Evolutionary conservation across 1,284 basidiomycete genomes (phyloP), one percentile per base, ranked within the genome.

Genomic region (Cronartium quercuum): DNA sequence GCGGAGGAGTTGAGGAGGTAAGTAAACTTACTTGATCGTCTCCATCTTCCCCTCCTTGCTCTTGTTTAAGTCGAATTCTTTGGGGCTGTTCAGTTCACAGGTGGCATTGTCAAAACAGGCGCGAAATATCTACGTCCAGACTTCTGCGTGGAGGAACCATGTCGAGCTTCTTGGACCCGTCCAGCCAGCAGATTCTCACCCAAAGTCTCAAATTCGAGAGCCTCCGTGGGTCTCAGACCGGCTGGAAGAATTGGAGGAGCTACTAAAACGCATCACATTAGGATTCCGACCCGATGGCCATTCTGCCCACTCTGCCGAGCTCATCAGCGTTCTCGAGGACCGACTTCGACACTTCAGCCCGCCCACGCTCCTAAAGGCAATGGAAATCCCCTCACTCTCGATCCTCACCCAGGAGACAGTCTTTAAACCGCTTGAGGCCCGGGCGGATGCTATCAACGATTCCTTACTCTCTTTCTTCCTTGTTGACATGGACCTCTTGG

Each of bases 381-480:
- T 71, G 68, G 18, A 65, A 55, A 12, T 66, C n/a, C 70, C 70
- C 18, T 73, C 71, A 10, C 24, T 75, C 35, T 40, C 42, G 18
- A 13, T 75, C 15, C 64, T 75, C 29, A 75, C 71, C 3, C 40
- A 66, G n/a, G n/a, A 66, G 9, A 75, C 65, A 10, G 65, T 75
- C 6, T 34, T 60, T 24, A 57, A 75, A 29, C 65, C 71, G 21
- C 58, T 75, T n/a, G 55, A 47, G 29, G 65, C 37, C 21, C 64
- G 65, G 29, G 57, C 71, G 3, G 34, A 18, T 58, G 51, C 58
- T n/a, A 75, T 75, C 55, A 63, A 75, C 34, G 41, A 24, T 24
- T 75, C 64, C 24, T 29, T 75, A 29, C 47, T 75, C 3, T 66
- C 71, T 41, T 75, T 75, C 18, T 75, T 67, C 41, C 38, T 75